A percentile compares a stretch with the other conserved stretches of the same genome.
Evolutionary conservation across 1,284 basidiomycete species (phyloP).

Genomic region (Chondrostereum purpureum): DNA sequence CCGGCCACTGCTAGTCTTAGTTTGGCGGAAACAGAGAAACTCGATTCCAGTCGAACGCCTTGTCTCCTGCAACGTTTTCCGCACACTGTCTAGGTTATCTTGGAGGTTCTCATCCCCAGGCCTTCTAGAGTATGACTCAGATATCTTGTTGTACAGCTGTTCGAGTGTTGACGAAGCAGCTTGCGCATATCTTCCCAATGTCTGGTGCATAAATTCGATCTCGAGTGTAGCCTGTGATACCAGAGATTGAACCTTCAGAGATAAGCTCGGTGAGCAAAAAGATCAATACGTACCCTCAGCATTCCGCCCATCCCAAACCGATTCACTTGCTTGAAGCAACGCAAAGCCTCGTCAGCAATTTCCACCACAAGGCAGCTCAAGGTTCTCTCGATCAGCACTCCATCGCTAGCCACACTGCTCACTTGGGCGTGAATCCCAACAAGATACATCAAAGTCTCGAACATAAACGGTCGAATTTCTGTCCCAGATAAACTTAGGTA

Average conservation of each 20-base stretch:
- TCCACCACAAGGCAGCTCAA: slow-evolving; percentile 79
- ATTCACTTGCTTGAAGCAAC: slow-evolving; percentile 80
- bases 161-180: slow-evolving; percentile 78
- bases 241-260: background rate
- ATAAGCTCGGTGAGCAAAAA: no score
- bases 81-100: slow-evolving; percentile 85
- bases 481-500: slow-evolving; percentile 7
- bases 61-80: slow-evolving; percentile 83
- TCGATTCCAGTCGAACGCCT: slow-evolving; percentile 89
- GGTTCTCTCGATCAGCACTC: slow-evolving; percentile 73
- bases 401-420: slow-evolving; percentile 64
- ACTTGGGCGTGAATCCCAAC: slow-evolving; percentile 93
- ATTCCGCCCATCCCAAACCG: slow-evolving; percentile 97
- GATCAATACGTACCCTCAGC: slow-evolving; percentile 65
- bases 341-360: slow-evolving; percentile 75
- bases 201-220: slow-evolving; percentile 98
- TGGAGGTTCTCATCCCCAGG: slow-evolving; percentile 79
- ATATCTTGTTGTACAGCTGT: slow-evolving; percentile 92
- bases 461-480: slow-evolving; percentile 96
- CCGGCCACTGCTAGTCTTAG: slow-evolving; percentile 32
- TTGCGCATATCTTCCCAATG: slow-evolving; percentile 78
- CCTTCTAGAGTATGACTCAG: slow-evolving; percentile 80
- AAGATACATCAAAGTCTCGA: slow-evolving; percentile 80
- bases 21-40: slow-evolving; percentile 84
- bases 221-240: slow-evolving; percentile 83